Percentiles rank a stretch among this genome's conserved stretches.
These are phyloP conservation scores for Amylocystis lapponica DNA, from an alignment of 768 basidiomycete genomes.

Conservation along the genomic window DNA sequence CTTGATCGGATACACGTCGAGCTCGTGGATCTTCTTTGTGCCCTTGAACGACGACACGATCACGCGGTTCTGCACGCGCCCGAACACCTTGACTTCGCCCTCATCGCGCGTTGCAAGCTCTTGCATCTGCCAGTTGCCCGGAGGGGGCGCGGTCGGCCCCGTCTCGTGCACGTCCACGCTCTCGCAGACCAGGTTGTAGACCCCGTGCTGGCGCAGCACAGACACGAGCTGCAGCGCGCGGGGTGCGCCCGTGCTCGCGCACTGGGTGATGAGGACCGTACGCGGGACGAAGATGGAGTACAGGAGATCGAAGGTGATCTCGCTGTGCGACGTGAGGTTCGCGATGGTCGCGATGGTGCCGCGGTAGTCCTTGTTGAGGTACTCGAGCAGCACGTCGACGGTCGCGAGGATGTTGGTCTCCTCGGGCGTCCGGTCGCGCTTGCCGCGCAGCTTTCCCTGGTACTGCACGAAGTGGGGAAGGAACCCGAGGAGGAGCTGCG, in stretches of 20 bases:
- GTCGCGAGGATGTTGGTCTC: slow-evolving; percentile 40
- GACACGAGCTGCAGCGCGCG: slow-evolving; percentile 43
- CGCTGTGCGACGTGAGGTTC: slow-evolving; percentile 43
- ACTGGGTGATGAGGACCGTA: slow-evolving; percentile 42
- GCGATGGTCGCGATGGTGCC: slow-evolving; percentile 40
- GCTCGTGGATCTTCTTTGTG: slow-evolving; percentile 40
- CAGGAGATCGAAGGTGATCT: slow-evolving; percentile 53
- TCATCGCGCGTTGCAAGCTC: slow-evolving; percentile 11
- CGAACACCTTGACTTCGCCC: slow-evolving; percentile 25
- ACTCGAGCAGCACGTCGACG: slow-evolving; percentile 42
- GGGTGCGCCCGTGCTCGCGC: slow-evolving; percentile 46
- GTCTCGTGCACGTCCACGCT: slow-evolving; percentile 34
- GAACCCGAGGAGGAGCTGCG: slow-evolving; percentile 50
- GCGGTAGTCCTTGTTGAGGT: slow-evolving; percentile 44
- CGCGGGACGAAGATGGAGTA: slow-evolving; percentile 51
- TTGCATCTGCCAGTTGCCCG: too few species aligned
- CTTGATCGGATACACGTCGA: slow-evolving; percentile 48
- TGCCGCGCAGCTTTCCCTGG: slow-evolving; percentile 33
- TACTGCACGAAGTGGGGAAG: slow-evolving; percentile 41
- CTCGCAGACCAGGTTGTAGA: slow-evolving; percentile 44
- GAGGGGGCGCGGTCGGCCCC: too few species aligned
- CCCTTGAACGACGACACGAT: slow-evolving; percentile 36
- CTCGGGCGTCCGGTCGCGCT: slow-evolving; percentile 29
- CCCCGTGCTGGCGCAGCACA: slow-evolving; percentile 27
- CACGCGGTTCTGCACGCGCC: slow-evolving; percentile 22